These are phyloP conservation scores for Calonectria naviculata DNA, from an alignment of 2,329 filamentous ascomycete species.

Conservation along the genomic window DNA sequence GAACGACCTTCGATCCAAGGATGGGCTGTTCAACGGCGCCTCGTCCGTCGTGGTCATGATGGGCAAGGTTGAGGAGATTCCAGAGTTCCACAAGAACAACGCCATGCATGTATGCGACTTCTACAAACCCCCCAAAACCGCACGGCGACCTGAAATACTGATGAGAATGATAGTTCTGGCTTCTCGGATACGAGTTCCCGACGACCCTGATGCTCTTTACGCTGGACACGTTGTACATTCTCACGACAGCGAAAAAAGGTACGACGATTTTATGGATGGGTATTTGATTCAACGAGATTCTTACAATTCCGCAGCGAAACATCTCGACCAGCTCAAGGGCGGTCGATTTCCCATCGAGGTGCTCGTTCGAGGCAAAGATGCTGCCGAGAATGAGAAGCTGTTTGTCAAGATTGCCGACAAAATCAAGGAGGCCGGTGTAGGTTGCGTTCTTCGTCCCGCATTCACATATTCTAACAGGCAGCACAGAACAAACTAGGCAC, in stretches of 20 bases:
- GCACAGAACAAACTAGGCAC: slow-evolving; percentile 87
- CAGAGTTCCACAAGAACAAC: slow-evolving; percentile 94
- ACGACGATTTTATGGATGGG: slow-evolving; percentile 15
- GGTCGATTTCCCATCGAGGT: slow-evolving; percentile 95
- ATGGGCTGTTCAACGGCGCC: slow-evolving; percentile 86
- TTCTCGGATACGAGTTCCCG: slow-evolving; percentile 98
- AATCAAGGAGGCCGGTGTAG: slow-evolving; percentile 88
- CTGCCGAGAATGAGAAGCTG: slow-evolving; percentile 89
- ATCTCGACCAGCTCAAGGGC: slow-evolving; percentile 90
- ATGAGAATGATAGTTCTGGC: slow-evolving; percentile 80
- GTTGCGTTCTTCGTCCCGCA: slow-evolving; percentile 47
- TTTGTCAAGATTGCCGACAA: slow-evolving; percentile 86
- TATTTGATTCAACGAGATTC: slow-evolving; percentile 28
- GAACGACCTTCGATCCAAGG: slow-evolving; percentile 89
- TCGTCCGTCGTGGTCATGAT: slow-evolving; percentile 90
- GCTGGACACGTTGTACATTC: slow-evolving; percentile 85
- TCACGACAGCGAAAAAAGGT: slow-evolving; percentile 99
- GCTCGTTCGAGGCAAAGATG: slow-evolving; percentile 90
- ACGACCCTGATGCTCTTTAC: slow-evolving; percentile 96
- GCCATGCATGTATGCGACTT: slow-evolving; percentile 82
- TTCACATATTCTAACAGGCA: slow-evolving; percentile 25
- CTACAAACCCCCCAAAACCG: neutral
- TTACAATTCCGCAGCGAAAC: slow-evolving; percentile 75
- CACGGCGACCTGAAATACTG: slow-evolving; percentile 21
- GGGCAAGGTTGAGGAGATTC: slow-evolving; percentile 92